phyloP scores from a whole-genome alignment of 176 grass and related monocot genomes.

The Cymbopogon citratus region DNA sequence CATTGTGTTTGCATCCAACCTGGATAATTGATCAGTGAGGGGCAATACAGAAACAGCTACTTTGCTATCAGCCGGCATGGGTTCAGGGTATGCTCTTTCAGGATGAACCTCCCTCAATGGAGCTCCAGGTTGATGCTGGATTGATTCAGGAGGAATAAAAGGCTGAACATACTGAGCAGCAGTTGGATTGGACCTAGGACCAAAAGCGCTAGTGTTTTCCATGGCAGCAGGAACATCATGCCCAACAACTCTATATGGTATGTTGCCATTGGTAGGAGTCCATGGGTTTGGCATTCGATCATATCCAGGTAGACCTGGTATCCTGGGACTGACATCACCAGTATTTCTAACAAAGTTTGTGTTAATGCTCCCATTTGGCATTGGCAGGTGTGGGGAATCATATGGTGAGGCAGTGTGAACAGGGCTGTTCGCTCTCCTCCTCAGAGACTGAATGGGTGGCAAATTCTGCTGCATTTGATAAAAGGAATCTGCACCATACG shows the following conservation, averaged over 20 bases:
- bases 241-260: conserved; percentile 46
- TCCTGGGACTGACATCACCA: conserved; percentile 67
- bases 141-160: conserved; percentile 41
- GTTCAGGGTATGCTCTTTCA: conserved; percentile 34
- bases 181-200: conserved; percentile 46
- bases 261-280: conserved; percentile 35
- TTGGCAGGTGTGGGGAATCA: conserved; percentile 42
- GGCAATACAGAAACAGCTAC: conserved; percentile 33
- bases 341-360: conserved; percentile 51
- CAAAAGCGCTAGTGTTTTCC: conserved; percentile 31
- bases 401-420: conserved; percentile 40
- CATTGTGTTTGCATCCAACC: conserved; percentile 19
- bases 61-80: conserved; percentile 24
- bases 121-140: conserved; percentile 37
- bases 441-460: conserved; percentile 59
- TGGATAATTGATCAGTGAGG: conserved; percentile 17
- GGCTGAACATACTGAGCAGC: conserved; percentile 30
- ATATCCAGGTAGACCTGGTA: conserved; percentile 40
- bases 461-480: conserved; percentile 78
- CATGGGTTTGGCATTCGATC: conserved; percentile 45
- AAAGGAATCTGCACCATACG: conserved; percentile 62
- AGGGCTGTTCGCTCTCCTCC: conserved; percentile 53
- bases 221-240: conserved; percentile 54
- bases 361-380: conserved; percentile 52
- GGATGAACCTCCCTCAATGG: conserved; percentile 33